Evolutionary conservation across 2,329 filamentous ascomycete species (phyloP), one percentile per base, ranked within the genome.

Genomic region (Pseudocercospora crystallina): DNA sequence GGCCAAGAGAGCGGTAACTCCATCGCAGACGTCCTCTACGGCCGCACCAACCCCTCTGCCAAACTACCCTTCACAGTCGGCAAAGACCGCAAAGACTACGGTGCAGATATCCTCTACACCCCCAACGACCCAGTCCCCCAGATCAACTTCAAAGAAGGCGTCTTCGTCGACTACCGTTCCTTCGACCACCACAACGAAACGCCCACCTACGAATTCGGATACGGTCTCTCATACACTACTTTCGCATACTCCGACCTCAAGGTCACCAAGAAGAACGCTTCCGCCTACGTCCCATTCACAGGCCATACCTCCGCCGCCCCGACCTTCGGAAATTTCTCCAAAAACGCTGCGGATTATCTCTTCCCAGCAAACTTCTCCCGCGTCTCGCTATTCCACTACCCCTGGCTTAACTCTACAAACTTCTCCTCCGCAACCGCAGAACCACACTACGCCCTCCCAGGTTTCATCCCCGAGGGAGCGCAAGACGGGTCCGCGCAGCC

Each of bases 151-250:
- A 52, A 62, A 20, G 73, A 74, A 63, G 89, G 89, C 13, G 77
- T 86, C 42, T 89, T 90, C 68, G 90, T 95, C 64, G 89, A 94
- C 71, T 89, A 90, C 73, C 81, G 86, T 33, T 58, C 64, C 32
- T 76, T 76, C 48, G 70, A 73, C 57, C 59, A 67, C 45, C 56
- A 65, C 38, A 69, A 69, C 43, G 70, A 74, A 33, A 61, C 61
- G 2, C 72, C 73, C 0, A 65, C 69, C 4, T 76, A 68, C 56
- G 71, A 91, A 88, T 60, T 60, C 43, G 57, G 57, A 12, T 60
- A 41, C 46, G 57, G 57, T 49, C 75, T 95, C 12, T 87, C 82
- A 3, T 95, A 94, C 77, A 89, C 88, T 1, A 89, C 79, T 3
- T 92, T 95, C 66, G 69, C 80, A 48, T 90, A 90, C 74, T 82